phyloP scores from a whole-genome alignment of 306 rosid genomes.

The Vigna trinervia region DNA sequence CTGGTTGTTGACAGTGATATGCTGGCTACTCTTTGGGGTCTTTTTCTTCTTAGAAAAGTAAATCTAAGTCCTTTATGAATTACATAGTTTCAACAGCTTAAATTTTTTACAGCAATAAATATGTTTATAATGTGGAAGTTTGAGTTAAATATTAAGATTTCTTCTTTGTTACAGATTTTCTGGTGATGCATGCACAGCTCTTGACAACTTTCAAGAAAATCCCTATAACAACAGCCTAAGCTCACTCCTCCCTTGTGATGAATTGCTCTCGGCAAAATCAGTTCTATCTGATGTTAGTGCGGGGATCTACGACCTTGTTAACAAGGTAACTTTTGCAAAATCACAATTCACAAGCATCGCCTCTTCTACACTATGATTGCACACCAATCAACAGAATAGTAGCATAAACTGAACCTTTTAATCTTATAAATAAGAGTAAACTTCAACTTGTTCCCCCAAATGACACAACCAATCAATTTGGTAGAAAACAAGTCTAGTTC shows the following conservation, averaged over 20 bases:
- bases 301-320: slow-evolving; percentile 70
- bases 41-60: slow-evolving; percentile 78
- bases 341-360: slow-evolving; percentile 19
- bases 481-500: not conserved
- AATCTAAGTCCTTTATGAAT: slow-evolving; percentile 37
- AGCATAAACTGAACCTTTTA: slow-evolving; percentile 13
- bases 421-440: not conserved
- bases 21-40: slow-evolving; percentile 79
- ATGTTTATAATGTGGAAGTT: slow-evolving; percentile 9
- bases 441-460: not conserved
- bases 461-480: not conserved
- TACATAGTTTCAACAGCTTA: not conserved
- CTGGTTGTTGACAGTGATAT: slow-evolving; percentile 77
- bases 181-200: slow-evolving; percentile 78
- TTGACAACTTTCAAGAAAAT: slow-evolving; percentile 70
- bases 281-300: slow-evolving; percentile 61
- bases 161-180: slow-evolving; percentile 62
- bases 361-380: not conserved
- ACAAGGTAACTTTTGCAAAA: slow-evolving; percentile 54
- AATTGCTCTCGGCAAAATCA: slow-evolving; percentile 70
- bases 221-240: slow-evolving; percentile 84
- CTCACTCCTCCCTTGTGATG: slow-evolving; percentile 79
- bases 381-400: not conserved
- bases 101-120: slow-evolving; percentile 3
- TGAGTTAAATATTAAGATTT: slow-evolving; percentile 19